Evolutionary conservation across 805 yeast genomes (phyloP).

Genomic region (Isabelozyma gotoi): DNA sequence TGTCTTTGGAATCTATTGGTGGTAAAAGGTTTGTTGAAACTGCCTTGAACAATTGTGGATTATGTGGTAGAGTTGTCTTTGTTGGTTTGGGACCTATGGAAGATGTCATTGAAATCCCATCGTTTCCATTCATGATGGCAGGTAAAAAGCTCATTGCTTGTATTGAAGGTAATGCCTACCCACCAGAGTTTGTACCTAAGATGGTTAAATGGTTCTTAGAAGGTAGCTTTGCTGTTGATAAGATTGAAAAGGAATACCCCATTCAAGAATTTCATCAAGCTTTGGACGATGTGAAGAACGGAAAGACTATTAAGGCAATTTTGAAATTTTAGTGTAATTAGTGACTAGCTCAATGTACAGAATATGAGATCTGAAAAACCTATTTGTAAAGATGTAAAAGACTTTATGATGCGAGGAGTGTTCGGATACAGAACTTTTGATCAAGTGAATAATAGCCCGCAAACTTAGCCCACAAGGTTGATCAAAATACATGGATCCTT

Average conservation of each 20-base stretch:
- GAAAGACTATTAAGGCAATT: conserved; percentile 7
- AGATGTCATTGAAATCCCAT: conserved; percentile 2
- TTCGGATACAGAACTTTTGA: too few species aligned
- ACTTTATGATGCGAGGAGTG: too few species aligned
- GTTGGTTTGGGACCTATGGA: conserved; percentile 6
- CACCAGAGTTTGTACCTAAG: conserved; percentile 7
- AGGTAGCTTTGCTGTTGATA: conserved; percentile 6
- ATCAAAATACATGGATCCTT: too few species aligned
- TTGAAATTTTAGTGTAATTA: conserved; percentile 4
- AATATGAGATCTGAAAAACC: too few species aligned
- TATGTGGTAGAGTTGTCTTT: conserved; percentile 6
- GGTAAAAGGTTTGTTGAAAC: conserved; percentile 6
- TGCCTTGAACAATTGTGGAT: conserved; percentile 8
- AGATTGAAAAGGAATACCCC: conserved; percentile 4
- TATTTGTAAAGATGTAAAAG: too few species aligned
- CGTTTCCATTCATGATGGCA: conserved; percentile 7
- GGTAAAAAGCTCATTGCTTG: conserved; percentile 9
- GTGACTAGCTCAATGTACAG: too few species aligned
- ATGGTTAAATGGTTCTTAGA: conserved; percentile 7
- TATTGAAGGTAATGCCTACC: conserved; percentile 8
- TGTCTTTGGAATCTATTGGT: conserved; percentile 9
- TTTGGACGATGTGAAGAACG: conserved; percentile 7
- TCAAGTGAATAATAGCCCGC: too few species aligned
- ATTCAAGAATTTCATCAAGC: conserved; percentile 7
- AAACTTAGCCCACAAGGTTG: too few species aligned